Evolutionary conservation across 805 yeast genomes (phyloP).

Genomic region (Ogataea haglerorum): DNA sequence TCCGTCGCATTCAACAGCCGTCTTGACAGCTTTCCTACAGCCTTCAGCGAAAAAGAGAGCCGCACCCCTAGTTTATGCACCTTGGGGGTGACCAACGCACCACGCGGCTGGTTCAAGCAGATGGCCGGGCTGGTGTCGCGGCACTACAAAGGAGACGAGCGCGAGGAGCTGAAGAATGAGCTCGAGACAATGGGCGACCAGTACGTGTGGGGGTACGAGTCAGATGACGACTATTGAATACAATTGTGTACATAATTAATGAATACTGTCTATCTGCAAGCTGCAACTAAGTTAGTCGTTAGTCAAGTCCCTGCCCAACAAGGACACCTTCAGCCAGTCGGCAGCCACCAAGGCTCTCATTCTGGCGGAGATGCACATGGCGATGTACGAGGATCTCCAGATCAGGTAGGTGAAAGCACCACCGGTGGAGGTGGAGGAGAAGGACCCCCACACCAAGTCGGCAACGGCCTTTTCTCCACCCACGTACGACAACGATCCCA

Average conservation of each 20-base stretch:
- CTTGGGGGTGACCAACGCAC: conserved; percentile 24
- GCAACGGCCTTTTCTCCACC: conserved; percentile 58
- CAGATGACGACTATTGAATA: conserved; percentile 35
- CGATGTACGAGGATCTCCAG: conserved; percentile 54
- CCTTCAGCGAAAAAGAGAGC: conserved; percentile 11
- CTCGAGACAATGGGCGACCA: conserved; percentile 41
- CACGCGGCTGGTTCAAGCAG: conserved; percentile 19
- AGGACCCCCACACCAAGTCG: conserved; percentile 54
- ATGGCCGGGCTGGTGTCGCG: conserved; percentile 28
- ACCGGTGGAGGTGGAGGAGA: conserved; percentile 45
- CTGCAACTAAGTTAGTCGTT: conserved; percentile 36
- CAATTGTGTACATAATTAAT: background rate
- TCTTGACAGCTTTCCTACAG: conserved; percentile 34
- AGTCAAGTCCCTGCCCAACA: conserved; percentile 54
- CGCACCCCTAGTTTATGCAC: conserved; percentile 12
- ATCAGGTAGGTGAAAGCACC: conserved; percentile 52
- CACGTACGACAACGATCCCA: conserved; percentile 54
- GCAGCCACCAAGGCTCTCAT: conserved; percentile 49
- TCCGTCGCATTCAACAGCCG: conserved; percentile 12
- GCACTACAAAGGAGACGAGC: conserved; percentile 41
- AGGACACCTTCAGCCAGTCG: conserved; percentile 50
- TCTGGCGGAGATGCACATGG: conserved; percentile 53
- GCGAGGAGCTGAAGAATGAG: conserved; percentile 51
- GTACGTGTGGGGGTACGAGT: conserved; percentile 50
- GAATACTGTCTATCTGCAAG: conserved; percentile 9